Percentiles rank a stretch among this genome's conserved stretches.
phyloP scores from a whole-genome alignment of 2,329 filamentous ascomycete species.

The Botrytis elliptica region DNA sequence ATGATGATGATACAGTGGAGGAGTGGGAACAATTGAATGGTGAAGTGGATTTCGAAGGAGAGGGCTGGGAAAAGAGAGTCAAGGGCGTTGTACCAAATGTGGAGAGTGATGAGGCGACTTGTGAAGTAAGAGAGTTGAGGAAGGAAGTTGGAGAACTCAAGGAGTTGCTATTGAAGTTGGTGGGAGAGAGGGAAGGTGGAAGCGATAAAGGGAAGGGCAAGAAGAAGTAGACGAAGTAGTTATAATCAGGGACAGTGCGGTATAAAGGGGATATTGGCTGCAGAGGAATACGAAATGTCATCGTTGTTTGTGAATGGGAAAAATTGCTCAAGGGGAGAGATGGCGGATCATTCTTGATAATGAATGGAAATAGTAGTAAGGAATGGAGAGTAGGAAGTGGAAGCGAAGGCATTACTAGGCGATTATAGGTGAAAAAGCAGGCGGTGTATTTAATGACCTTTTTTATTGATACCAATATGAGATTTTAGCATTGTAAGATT shows the following conservation, averaged over 20 bases:
- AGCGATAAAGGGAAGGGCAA: background rate
- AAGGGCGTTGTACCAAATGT: constrained; percentile 76
- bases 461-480: background rate
- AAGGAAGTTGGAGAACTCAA: constrained; percentile 59
- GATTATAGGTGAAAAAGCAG: background rate
- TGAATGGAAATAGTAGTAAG: too few relatives aligned
- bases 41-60: constrained; percentile 74
- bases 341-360: background rate
- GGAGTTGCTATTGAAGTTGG: constrained; percentile 35
- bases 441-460: background rate
- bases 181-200: constrained; percentile 25
- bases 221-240: background rate
- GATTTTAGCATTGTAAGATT: background rate
- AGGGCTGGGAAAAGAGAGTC: constrained; percentile 83
- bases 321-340: background rate
- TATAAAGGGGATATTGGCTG: background rate
- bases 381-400: background rate
- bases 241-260: background rate
- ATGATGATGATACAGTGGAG: constrained; percentile 83
- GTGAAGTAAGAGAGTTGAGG: constrained; percentile 63
- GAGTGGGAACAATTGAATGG: constrained; percentile 86
- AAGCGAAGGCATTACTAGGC: too few relatives aligned
- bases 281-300: background rate
- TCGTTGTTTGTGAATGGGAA: background rate
- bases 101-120: constrained; percentile 71